phyloP scores from a whole-genome alignment of 148 eudicot species.

The Suaeda aralocaspica region DNA sequence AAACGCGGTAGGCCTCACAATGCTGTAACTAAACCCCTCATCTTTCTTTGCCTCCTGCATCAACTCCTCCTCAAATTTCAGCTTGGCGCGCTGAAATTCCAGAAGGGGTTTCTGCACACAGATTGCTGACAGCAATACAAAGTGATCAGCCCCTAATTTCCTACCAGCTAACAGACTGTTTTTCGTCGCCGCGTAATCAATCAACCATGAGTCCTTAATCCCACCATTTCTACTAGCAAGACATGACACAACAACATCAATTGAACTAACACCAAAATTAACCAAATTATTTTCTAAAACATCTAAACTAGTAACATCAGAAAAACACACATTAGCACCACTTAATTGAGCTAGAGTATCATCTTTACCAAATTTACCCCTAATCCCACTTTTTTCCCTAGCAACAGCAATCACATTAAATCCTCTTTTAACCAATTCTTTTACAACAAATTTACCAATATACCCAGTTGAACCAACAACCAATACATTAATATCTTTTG shows the following conservation, averaged over 20 bases:
- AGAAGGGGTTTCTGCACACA: slow-evolving; percentile 95
- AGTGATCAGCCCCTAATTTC: slow-evolving; percentile 70
- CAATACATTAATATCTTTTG: slow-evolving; percentile 70
- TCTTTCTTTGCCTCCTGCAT: slow-evolving; percentile 53
- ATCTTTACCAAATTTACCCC: slow-evolving; percentile 58
- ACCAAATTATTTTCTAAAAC: slow-evolving; percentile 48
- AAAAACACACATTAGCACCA: slow-evolving; percentile 83
- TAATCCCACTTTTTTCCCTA: slow-evolving; percentile 79
- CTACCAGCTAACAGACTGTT: slow-evolving; percentile 74
- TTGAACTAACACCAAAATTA: slow-evolving; percentile 40
- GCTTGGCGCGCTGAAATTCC: slow-evolving; percentile 83
- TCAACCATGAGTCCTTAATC: slow-evolving; percentile 77
- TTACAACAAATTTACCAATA: slow-evolving; percentile 83
- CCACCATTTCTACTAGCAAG: slow-evolving; percentile 87
- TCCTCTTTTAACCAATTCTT: slow-evolving; percentile 71
- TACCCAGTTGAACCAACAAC: slow-evolving; percentile 97
- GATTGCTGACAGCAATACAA: slow-evolving; percentile 83
- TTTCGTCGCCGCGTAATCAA: slow-evolving; percentile 87
- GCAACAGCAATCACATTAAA: slow-evolving; percentile 87
- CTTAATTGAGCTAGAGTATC: slow-evolving; percentile 54
- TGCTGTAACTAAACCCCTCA: slow-evolving; percentile 60
- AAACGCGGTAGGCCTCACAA: slow-evolving; percentile 96
- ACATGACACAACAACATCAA: slow-evolving; percentile 95
- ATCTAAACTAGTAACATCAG: slow-evolving; percentile 77
- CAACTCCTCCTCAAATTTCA: slow-evolving; percentile 86